phyloP scores from a whole-genome alignment of 179 eudicot species.

The Monotropa hypopitys region DNA sequence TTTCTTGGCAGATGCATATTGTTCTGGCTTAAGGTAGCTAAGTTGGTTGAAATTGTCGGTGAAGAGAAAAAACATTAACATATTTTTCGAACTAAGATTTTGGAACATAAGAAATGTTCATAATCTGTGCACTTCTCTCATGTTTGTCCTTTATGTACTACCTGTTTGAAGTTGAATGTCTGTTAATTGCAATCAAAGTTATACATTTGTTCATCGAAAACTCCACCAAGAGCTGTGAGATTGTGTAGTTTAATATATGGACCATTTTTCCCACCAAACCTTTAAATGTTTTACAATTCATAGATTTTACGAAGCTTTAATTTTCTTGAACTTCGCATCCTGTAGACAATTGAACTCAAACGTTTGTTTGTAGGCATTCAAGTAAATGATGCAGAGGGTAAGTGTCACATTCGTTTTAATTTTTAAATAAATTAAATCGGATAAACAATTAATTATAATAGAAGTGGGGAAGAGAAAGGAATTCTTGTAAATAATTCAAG shows the following conservation, averaged over 20 bases:
- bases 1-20: background rate
- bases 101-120: background rate
- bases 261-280: background rate
- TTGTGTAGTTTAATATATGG: background rate
- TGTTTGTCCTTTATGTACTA: background rate
- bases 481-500: too few species aligned
- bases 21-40: background rate
- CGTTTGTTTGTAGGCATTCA: too few species aligned
- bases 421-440: too few species aligned
- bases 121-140: background rate
- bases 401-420: too few species aligned
- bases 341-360: too few species aligned
- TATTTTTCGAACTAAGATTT: background rate
- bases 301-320: too few species aligned
- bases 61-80: background rate
- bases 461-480: too few species aligned
- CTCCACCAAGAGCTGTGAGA: background rate
- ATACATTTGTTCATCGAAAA: background rate
- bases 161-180: background rate
- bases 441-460: too few species aligned
- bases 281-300: background rate
- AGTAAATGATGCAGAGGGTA: too few species aligned
- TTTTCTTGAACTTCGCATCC: too few species aligned
- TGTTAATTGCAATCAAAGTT: background rate
- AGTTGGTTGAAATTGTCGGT: too few species aligned